Base-by-base conservation (phyloP, 2,329 filamentous ascomycete genomes). In the Trichoderma atroviride region DNA sequence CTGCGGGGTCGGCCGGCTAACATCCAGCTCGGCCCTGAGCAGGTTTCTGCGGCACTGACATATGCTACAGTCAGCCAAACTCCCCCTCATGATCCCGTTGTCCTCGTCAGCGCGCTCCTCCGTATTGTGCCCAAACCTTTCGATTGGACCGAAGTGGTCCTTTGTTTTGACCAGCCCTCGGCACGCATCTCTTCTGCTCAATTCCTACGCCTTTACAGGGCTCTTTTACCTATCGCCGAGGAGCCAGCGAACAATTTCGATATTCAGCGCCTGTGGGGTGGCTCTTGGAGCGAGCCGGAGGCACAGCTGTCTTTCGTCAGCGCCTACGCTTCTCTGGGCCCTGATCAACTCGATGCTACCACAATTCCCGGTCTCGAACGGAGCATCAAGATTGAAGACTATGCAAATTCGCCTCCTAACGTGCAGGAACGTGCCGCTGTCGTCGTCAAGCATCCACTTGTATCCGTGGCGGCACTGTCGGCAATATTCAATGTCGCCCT, bases 261-360 rank as follows among this genome's bases (percentile, higher is more conserved):
- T 77, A 91, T 99, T 56, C 94, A 97, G 78, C 87, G 86, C 50
- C 83, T 99, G 27, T 98, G 96, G 94, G 94, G 94, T 70, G 94
- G 94, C 75, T 84, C 88, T 71, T 99, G 96, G 95, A 89, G 91
- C 71, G 88, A 96, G 73, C 88, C 91, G 16, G 90, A 97, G 71
- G 93, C 96, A 0, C 95, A 98, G 73, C 83, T 99, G 43, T 96
- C 94, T n/a, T 97, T 98, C 78, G 88, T 98, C 66, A 91, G 91
- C 72, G 94, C 94, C 22, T 97, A 95, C 78, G 86, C 95, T 27
- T 92, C 92, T 4, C 86, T 94, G 69, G 88, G 87, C 14, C 86
- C 91, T 0, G 88, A 92, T 33, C 88, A 94, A 75, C 85, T 97
- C 31, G 94, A 98, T 78, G 91, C 93, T 3, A 91, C 90, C 14